A percentile compares a stretch with the other conserved stretches of the same genome.
These are phyloP conservation scores for Cytospora piceicola DNA, from an alignment of 2,329 filamentous ascomycete genomes.

Conservation along the genomic window DNA sequence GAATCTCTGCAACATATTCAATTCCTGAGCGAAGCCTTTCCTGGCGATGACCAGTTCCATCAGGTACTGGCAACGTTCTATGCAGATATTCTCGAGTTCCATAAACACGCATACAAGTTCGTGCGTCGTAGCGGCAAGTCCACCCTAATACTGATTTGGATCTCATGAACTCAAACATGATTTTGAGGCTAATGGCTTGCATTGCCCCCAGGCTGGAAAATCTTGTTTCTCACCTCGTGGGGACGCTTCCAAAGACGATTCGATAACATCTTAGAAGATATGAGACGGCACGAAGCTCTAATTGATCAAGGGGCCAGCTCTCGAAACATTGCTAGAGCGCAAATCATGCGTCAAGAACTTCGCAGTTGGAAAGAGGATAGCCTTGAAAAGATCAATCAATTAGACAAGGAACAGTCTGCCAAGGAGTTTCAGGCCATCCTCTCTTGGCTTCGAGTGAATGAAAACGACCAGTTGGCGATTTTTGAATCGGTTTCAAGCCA, in stretches of 20 bases:
- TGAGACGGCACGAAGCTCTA: conserved; percentile 39
- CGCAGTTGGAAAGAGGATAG: conserved; percentile 35
- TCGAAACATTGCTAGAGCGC: conserved; percentile 35
- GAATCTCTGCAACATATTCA: conserved; percentile 45
- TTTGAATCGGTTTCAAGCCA: conserved; percentile 37
- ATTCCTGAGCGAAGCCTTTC: conserved; percentile 39
- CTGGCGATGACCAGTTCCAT: conserved; percentile 42
- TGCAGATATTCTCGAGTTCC: conserved; percentile 53
- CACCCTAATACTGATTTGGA: conserved; percentile 35
- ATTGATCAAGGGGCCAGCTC: conserved; percentile 43
- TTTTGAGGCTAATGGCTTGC: background rate
- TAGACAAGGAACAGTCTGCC: conserved; percentile 35
- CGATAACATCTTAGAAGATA: conserved; percentile 40
- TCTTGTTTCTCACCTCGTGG: conserved; percentile 44
- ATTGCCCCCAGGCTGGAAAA: conserved; percentile 41
- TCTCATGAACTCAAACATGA: conserved; percentile 34
- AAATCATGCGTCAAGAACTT: conserved; percentile 34
- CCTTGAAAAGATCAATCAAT: conserved; percentile 29
- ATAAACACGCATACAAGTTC: conserved; percentile 51
- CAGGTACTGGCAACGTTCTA: conserved; percentile 49
- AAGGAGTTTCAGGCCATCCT: conserved; percentile 36
- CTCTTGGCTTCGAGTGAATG: conserved; percentile 39
- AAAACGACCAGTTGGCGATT: conserved; percentile 39
- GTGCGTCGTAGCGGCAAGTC: conserved; percentile 41
- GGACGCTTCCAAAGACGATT: conserved; percentile 44